Percentiles rank a stretch among this genome's conserved stretches.
These are phyloP conservation scores for Neurospora sp. DNA, from an alignment of 495 filamentous ascomycete species.

Conservation along the genomic window DNA sequence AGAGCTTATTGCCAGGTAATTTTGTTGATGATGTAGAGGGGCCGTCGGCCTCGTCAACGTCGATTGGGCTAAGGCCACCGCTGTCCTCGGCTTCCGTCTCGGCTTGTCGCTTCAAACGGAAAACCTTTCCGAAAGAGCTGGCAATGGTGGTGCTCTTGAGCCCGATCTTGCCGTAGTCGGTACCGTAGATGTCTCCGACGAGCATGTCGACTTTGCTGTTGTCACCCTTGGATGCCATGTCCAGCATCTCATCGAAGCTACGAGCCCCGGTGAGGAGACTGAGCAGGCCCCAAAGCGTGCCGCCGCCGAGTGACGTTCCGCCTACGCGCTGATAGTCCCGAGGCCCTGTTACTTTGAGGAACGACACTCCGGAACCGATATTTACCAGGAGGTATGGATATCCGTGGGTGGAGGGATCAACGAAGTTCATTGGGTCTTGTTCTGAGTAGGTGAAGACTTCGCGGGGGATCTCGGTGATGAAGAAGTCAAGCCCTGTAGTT, in stretches of 20 bases:
- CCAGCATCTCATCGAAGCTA: conserved; percentile 91
- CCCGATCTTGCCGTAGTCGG: conserved; percentile 90
- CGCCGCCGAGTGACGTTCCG: conserved; percentile 87
- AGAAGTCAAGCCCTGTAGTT: conserved; percentile 69
- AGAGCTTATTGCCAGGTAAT: conserved; percentile 20
- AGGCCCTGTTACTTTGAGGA: conserved; percentile 93
- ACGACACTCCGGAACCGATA: conserved; percentile 97
- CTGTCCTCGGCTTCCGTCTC: conserved; percentile 72
- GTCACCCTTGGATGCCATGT: conserved; percentile 86
- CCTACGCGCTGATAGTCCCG: conserved; percentile 79
- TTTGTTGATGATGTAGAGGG: conserved; percentile 8
- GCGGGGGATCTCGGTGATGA: conserved; percentile 91
- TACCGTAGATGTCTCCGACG: conserved; percentile 95
- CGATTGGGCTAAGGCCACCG: conserved; percentile 47
- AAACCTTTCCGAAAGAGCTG: conserved; percentile 92
- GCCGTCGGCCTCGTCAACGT: conserved; percentile 18
- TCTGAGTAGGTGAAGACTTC: conserved; percentile 97
- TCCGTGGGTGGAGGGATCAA: conserved; percentile 56
- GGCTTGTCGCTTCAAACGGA: conserved; percentile 67
- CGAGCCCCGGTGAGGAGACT: conserved; percentile 81
- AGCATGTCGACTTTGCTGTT: conserved; percentile 93
- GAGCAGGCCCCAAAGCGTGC: conserved; percentile 91
- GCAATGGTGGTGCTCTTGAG: conserved; percentile 90
- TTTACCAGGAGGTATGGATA: conserved; percentile 98
- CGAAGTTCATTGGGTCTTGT: conserved; percentile 74